A percentile compares a stretch with the other conserved stretches of the same genome.
These are phyloP conservation scores for Zasmidium angulare DNA, from an alignment of 2,329 filamentous ascomycete species.

Conservation along the genomic window DNA sequence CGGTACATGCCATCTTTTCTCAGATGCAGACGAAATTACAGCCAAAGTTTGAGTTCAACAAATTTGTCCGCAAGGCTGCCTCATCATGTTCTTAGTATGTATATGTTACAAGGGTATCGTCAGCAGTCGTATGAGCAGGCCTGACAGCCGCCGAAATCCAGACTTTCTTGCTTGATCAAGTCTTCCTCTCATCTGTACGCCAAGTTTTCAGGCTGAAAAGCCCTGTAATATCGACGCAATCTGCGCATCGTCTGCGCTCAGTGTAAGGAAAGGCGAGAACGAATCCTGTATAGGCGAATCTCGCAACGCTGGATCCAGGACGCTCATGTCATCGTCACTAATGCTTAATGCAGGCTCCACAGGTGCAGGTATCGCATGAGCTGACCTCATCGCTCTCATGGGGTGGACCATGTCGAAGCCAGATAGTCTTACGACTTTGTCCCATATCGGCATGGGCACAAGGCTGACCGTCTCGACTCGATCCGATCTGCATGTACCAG, in stretches of 20 bases:
- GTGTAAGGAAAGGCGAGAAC: not conserved
- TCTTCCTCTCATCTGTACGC: not conserved
- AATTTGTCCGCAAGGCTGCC: no score
- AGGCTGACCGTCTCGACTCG: not conserved
- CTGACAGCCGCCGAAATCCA: not conserved
- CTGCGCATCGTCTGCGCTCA: not conserved
- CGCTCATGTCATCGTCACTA: not conserved
- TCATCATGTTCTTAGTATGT: no score
- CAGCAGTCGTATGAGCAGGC: not conserved
- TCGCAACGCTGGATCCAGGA: not conserved
- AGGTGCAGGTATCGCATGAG: not conserved
- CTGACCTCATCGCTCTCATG: not conserved
- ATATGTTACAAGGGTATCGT: not conserved
- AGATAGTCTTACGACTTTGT: not conserved
- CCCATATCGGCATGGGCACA: not conserved
- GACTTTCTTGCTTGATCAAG: not conserved
- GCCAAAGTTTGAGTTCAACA: no score
- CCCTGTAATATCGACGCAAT: not conserved
- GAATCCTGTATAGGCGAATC: not conserved
- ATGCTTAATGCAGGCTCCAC: not conserved
- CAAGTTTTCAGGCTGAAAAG: not conserved
- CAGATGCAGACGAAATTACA: no score
- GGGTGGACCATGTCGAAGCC: not conserved
- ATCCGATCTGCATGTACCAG: no score
- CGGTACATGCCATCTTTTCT: no score